Evolutionary conservation across 2,329 filamentous ascomycete species (phyloP).

Genomic region (Fusarium albidum): DNA sequence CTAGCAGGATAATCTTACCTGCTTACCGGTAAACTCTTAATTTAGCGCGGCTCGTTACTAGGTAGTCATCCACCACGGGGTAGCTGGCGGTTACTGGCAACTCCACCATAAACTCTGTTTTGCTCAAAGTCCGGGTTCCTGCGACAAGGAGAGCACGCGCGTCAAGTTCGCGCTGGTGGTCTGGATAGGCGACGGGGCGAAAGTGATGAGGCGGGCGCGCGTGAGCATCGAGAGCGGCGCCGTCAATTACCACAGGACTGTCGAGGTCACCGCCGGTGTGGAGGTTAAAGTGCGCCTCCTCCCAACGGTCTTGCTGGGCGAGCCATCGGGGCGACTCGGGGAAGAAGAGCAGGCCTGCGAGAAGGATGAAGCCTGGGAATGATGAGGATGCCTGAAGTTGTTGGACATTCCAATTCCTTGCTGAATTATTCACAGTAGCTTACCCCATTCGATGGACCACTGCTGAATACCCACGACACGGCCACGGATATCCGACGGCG

Average conservation of each 20-base stretch:
- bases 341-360: constrained; percentile 65
- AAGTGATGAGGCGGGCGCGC: constrained; percentile 75
- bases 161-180: constrained; percentile 74
- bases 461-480: constrained; percentile 76
- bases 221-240: constrained; percentile 72
- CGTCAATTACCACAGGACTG: constrained; percentile 69
- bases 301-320: constrained; percentile 67
- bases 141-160: constrained; percentile 72
- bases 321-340: constrained; percentile 72
- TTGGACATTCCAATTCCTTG: not conserved
- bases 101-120: too few relatives aligned
- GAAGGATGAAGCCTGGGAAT: constrained; percentile 69
- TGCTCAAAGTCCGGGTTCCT: too few relatives aligned
- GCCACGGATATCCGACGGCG: constrained; percentile 64
- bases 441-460: constrained; percentile 73
- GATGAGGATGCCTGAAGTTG: constrained; percentile 68
- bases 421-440: not conserved
- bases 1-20: too few relatives aligned
- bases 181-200: constrained; percentile 72
- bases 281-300: constrained; percentile 60
- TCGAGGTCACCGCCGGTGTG: constrained; percentile 63
- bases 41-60: too few relatives aligned
- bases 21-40: too few relatives aligned
- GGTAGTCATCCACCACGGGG: too few relatives aligned
- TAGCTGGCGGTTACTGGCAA: too few relatives aligned